Conservation (phyloP, 2,329 filamentous ascomycete genomes). For the Diaporthe ilicicola region DNA sequence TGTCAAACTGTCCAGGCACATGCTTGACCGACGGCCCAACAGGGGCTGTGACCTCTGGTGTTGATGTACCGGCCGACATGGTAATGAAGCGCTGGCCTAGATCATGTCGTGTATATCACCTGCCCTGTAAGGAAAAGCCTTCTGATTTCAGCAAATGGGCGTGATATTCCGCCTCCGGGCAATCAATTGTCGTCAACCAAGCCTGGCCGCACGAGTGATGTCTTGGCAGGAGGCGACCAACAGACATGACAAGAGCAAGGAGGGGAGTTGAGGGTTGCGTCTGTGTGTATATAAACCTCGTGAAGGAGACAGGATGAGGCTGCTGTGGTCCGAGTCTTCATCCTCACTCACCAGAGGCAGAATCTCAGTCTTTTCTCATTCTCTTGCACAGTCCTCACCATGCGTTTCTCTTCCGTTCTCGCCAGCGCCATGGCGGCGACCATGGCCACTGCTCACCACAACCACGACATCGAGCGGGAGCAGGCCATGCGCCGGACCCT, state of each 20-base stretch:
- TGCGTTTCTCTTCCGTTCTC: constrained; percentile 39
- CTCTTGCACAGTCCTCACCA: constrained; percentile 26
- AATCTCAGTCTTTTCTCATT: constrained; percentile 4
- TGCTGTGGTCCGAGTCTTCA: not conserved
- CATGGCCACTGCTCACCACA: constrained; percentile 47
- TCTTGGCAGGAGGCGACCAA: constrained; percentile 23
- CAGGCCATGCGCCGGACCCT: constrained; percentile 50
- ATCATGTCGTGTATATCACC: constrained; percentile 1
- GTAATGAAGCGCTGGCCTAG: not conserved
- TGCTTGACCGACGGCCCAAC: constrained; percentile 9
- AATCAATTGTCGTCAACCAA: constrained; percentile 18
- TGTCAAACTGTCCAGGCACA: not conserved
- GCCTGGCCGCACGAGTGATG: not conserved
- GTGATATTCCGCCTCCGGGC: constrained; percentile 10
- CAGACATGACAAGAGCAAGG: not conserved
- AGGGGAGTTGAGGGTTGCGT: not conserved
- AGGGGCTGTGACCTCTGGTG: not conserved
- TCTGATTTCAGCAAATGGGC: not conserved
- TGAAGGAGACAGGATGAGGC: not conserved
- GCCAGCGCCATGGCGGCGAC: constrained; percentile 36
- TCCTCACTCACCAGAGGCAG: constrained; percentile 8
- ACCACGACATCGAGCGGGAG: constrained; percentile 51
- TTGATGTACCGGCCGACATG: not conserved
- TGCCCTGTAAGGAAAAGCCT: constrained; percentile 13
- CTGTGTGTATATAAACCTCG: constrained; percentile 15